Base-by-base conservation (phyloP, 2,329 filamentous ascomycete species). In the Ophiostoma sp. region DNA sequence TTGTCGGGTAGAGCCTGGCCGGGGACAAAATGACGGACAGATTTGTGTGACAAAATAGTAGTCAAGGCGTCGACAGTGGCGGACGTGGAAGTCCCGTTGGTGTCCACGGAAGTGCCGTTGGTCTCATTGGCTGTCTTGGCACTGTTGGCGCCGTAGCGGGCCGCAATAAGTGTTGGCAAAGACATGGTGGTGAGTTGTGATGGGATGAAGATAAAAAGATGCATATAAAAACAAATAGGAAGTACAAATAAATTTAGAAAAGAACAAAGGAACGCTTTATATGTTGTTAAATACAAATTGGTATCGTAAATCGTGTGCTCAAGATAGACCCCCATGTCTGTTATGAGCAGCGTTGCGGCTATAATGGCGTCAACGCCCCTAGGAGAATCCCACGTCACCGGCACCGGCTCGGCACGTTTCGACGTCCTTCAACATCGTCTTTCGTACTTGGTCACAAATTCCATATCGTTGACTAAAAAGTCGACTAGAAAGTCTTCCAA, bases 1-100 rank as follows among this genome's bases (percentile, higher is more conserved):
- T 77, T 78, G 0, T 71, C 68, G 8, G 76, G 74, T 11, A 81
- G 72, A 1, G 66, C 70, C 64, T 45, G 63, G 5, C 77, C 73
- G 0, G 78, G 75, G 2, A 78, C 71, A 50, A 80, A 81, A 17
- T 76, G 70, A 22, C 80, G 78, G 25, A 80, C 76, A 1, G 80
- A 81, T 72, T 75, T 76, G 74, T 81, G 80, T 19, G 74, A 75
- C 12, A 82, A 76, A 2, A 81, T 74, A 4, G 77, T 79, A 39
- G 76, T 69, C 50, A 80, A 28, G 39, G 33, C 64, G 50, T 57
- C 59, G 33, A 63, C 57, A 11, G 42, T n/a, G 31, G 36, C 64
- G 28, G 42, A 8, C 2, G 63, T 68, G 19, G 59, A 39, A n/a
- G 33, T 42, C 19, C 59, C 36, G 19, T 63, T 63, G 6, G 36